phyloP scores from a whole-genome alignment of 1,139 yeast genomes.

The Geotrichum klebahnii region DNA sequence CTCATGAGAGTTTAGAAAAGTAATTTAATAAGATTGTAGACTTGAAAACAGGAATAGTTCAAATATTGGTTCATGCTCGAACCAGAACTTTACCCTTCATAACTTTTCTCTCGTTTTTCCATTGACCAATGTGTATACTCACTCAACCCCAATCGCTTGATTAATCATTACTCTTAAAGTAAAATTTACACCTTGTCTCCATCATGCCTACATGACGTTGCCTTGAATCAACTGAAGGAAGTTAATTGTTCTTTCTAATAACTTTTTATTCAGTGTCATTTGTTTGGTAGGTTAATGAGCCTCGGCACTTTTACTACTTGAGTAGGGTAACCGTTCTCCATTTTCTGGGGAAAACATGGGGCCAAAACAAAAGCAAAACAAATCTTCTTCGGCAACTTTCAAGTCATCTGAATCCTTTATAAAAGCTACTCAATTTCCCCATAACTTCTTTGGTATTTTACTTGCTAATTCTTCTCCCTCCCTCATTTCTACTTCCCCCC shows the following conservation, averaged over 20 bases:
- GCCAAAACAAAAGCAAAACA: not conserved
- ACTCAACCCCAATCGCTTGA: no score
- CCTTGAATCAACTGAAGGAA: not conserved
- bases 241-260: not conserved
- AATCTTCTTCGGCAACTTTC: not conserved
- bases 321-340: not conserved
- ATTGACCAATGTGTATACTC: no score
- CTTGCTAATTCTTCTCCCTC: not conserved
- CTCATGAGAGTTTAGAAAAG: no score
- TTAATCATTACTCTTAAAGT: no score
- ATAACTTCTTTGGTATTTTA: no score
- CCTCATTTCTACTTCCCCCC: not conserved
- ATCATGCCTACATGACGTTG: no score
- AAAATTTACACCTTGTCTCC: no score
- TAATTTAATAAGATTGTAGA: no score
- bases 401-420: not conserved
- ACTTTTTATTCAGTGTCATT: not conserved
- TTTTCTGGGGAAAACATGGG: not conserved
- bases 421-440: conserved; percentile 16
- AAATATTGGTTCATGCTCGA: no score
- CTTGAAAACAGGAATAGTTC: no score
- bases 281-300: not conserved
- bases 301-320: not conserved
- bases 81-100: no score
- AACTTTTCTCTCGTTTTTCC: no score